A percentile compares a stretch with the other conserved stretches of the same genome.
These are phyloP conservation scores for Hymenoscyphus scutula DNA, from an alignment of 2,329 filamentous ascomycete species.

Conservation along the genomic window DNA sequence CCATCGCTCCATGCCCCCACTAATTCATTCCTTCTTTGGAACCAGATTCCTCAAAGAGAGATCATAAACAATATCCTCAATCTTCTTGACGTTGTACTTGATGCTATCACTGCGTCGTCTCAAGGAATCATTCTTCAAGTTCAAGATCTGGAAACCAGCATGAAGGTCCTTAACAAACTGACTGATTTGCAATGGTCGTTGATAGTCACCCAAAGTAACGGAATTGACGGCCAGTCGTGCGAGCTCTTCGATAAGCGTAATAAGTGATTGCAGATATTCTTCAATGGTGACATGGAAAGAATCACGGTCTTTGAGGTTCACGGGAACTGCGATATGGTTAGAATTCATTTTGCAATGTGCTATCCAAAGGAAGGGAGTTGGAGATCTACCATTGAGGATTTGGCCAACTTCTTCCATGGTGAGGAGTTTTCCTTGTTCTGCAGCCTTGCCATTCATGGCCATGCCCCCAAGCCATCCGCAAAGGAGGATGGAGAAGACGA, in stretches of 20 bases:
- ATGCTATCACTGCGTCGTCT: conserved; percentile 86
- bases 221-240: conserved; percentile 89
- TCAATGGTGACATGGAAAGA: conserved; percentile 95
- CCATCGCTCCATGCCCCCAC: background rate
- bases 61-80: conserved; percentile 98
- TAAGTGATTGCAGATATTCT: conserved; percentile 89
- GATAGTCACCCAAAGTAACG: conserved; percentile 86
- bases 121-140: conserved; percentile 92
- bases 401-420: conserved; percentile 85
- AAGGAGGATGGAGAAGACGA: conserved; percentile 58
- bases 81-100: conserved; percentile 97
- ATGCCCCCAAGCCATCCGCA: conserved; percentile 79
- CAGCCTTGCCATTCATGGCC: conserved; percentile 48
- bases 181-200: conserved; percentile 81
- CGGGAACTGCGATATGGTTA: conserved; percentile 61
- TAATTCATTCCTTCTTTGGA: conserved; percentile 38
- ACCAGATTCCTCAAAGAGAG: conserved; percentile 82
- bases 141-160: conserved; percentile 93
- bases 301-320: conserved; percentile 86
- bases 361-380: background rate
- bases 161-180: conserved; percentile 93
- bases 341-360: background rate
- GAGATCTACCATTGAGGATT: conserved; percentile 68
- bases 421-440: conserved; percentile 64
- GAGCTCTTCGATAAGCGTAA: conserved; percentile 85